Conservation (phyloP, 2,329 filamentous ascomycete genomes). For the Pseudopyrenochaeta lycopersici region DNA sequence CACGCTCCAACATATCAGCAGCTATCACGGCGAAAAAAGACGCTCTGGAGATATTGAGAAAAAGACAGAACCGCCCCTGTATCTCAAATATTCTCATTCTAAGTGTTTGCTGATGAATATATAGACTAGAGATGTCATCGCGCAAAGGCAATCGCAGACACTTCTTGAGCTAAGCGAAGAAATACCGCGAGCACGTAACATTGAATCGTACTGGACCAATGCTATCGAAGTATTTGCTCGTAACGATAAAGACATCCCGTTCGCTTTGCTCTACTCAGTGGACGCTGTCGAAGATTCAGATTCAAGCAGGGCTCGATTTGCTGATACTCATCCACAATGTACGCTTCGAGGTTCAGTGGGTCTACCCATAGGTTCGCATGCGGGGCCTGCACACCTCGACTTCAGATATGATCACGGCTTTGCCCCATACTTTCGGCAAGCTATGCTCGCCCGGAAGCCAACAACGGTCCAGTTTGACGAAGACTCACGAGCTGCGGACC, state of each 20-base stretch:
- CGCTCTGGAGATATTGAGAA: too few species aligned
- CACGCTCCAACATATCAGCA: not conserved
- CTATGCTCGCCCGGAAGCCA: constrained; percentile 33
- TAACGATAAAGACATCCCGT: constrained; percentile 64
- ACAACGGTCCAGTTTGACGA: constrained; percentile 39
- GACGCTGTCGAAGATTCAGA: constrained; percentile 15
- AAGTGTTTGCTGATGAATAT: not conserved
- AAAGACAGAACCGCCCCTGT: too few species aligned
- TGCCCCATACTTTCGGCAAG: constrained; percentile 40
- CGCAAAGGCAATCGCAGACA: constrained; percentile 16
- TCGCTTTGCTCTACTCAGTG: constrained; percentile 36
- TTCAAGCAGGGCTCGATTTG: constrained; percentile 13
- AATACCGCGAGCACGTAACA: constrained; percentile 73
- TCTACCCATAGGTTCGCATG: constrained; percentile 23
- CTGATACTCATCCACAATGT: constrained; percentile 19
- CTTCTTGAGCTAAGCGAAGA: constrained; percentile 61
- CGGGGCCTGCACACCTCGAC: constrained; percentile 33
- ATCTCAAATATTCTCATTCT: too few species aligned
- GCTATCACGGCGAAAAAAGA: not conserved
- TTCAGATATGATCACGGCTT: constrained; percentile 23
- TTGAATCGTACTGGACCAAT: constrained; percentile 74
- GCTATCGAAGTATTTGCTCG: constrained; percentile 73
- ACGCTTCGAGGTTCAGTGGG: constrained; percentile 35
- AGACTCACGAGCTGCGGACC: constrained; percentile 31
- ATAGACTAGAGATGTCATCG: constrained; percentile 23